Percentiles rank a stretch among this genome's conserved stretches.
These are phyloP conservation scores for Picea abies DNA, from an alignment of 83 land plant species.

Conservation along the genomic window DNA sequence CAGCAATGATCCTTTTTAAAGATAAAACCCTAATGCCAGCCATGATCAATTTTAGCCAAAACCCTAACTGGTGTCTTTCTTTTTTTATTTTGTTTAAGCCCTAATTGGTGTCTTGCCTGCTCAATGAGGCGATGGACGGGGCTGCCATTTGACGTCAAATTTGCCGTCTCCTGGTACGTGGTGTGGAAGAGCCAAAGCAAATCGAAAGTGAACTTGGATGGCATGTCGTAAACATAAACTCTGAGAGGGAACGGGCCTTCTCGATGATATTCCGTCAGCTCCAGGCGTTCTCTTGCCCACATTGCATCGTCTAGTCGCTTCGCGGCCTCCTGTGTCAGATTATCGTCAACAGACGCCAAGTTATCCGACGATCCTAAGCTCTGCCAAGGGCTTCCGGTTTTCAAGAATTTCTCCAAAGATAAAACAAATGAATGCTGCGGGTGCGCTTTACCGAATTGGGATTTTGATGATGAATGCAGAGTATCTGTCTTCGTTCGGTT, in stretches of 20 bases:
- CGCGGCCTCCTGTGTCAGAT: slow-evolving; percentile 10
- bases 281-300: slow-evolving; percentile 30
- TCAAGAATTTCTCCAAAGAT: slow-evolving; percentile 61
- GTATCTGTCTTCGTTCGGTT: neutral
- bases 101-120: slow-evolving; percentile 50
- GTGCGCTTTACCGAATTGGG: neutral
- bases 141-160: slow-evolving; percentile 97
- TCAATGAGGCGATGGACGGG: slow-evolving; percentile 95
- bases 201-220: slow-evolving; percentile 86
- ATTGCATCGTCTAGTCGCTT: slow-evolving; percentile 46
- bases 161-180: slow-evolving; percentile 68
- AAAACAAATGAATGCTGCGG: slow-evolving; percentile 61
- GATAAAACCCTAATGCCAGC: no score
- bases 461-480: neutral
- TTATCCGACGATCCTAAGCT: neutral
- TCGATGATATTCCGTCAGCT: slow-evolving; percentile 23
- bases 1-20: no score
- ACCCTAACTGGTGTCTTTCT: neutral
- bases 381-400: neutral
- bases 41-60: neutral
- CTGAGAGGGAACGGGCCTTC: slow-evolving; percentile 33
- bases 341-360: slow-evolving; percentile 9
- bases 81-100: neutral
- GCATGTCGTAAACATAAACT: slow-evolving; percentile 96
- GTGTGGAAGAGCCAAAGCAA: slow-evolving; percentile 72